These are phyloP conservation scores for Lipomyces mesembrius DNA, from an alignment of 805 yeast genomes.

Conservation along the genomic window DNA sequence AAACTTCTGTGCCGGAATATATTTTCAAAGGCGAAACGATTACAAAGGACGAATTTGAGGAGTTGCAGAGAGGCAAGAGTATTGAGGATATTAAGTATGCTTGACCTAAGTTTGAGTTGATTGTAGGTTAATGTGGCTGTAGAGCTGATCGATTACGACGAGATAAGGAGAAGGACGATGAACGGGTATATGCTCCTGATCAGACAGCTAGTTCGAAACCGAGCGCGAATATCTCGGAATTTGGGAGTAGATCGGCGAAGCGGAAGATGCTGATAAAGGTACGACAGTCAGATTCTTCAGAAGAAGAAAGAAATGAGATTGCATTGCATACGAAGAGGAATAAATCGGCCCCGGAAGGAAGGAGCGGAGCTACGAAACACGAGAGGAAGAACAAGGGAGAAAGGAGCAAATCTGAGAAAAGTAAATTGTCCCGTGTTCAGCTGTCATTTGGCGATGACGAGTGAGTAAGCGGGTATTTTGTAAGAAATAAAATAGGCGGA, in stretches of 20 bases:
- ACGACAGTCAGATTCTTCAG: neutral
- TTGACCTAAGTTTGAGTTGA: neutral
- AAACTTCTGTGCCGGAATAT: constrained; percentile 26
- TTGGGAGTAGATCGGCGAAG: constrained; percentile 23
- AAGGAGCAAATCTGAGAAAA: neutral
- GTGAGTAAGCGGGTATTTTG: neutral
- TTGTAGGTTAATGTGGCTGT: neutral
- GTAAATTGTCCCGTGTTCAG: constrained; percentile 3
- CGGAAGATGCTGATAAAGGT: constrained; percentile 11
- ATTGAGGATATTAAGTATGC: constrained; percentile 26
- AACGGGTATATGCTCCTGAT: neutral
- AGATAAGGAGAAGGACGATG: constrained; percentile 3
- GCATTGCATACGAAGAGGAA: neutral
- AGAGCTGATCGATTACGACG: constrained; percentile 7
- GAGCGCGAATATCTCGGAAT: constrained; percentile 15
- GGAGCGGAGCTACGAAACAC: neutral
- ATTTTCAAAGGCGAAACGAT: constrained; percentile 27
- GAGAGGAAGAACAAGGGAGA: constrained; percentile 9
- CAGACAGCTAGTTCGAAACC: constrained; percentile 8
- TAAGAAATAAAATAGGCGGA: neutral
- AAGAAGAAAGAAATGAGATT: constrained; percentile 5
- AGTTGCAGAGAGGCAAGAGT: constrained; percentile 23
- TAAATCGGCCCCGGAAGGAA: neutral
- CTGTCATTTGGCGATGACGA: constrained; percentile 28
- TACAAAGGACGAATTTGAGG: constrained; percentile 29